Evolutionary conservation across 768 basidiomycete genomes (phyloP).

Genomic region (Boletus tomentosulus): DNA sequence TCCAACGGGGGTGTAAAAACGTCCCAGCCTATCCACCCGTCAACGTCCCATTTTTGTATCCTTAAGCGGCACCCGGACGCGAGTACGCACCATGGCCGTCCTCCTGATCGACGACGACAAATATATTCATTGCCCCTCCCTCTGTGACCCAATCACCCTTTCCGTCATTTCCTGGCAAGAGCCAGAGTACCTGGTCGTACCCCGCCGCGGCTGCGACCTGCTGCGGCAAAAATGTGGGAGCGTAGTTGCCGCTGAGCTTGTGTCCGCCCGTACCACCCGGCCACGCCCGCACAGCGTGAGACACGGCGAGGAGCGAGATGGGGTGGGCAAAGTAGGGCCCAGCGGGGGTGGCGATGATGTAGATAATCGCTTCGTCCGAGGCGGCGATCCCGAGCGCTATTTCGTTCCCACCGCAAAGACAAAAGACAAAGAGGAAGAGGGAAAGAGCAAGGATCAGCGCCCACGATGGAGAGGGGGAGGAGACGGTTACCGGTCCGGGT

Average conservation of each 20-base stretch:
- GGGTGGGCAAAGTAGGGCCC: constrained; percentile 54
- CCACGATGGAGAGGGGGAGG: not conserved
- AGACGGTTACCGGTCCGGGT: constrained; percentile 33
- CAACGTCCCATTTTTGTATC: not conserved
- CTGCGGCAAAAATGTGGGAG: constrained; percentile 60
- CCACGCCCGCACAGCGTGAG: constrained; percentile 72
- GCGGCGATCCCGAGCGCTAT: constrained; percentile 64
- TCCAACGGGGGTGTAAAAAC: constrained; percentile 86
- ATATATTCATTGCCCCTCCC: constrained; percentile 81
- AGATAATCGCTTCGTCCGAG: constrained; percentile 77
- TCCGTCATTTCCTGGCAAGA: constrained; percentile 42
- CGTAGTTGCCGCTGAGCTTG: constrained; percentile 67
- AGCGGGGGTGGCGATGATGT: constrained; percentile 69
- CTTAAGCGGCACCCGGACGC: not conserved
- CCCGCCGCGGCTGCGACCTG: constrained; percentile 60
- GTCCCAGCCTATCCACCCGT: constrained; percentile 55
- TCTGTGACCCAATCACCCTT: constrained; percentile 52
- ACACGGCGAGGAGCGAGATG: constrained; percentile 57
- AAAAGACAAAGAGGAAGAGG: no score
- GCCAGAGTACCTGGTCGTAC: constrained; percentile 78
- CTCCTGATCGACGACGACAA: constrained; percentile 56
- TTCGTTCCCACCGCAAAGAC: not conserved
- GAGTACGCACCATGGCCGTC: constrained; percentile 45
- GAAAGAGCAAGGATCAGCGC: not conserved
- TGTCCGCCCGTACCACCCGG: constrained; percentile 70